These are phyloP conservation scores for Sclerotinia nivalis DNA, from an alignment of 2,329 filamentous ascomycete species.

Conservation along the genomic window DNA sequence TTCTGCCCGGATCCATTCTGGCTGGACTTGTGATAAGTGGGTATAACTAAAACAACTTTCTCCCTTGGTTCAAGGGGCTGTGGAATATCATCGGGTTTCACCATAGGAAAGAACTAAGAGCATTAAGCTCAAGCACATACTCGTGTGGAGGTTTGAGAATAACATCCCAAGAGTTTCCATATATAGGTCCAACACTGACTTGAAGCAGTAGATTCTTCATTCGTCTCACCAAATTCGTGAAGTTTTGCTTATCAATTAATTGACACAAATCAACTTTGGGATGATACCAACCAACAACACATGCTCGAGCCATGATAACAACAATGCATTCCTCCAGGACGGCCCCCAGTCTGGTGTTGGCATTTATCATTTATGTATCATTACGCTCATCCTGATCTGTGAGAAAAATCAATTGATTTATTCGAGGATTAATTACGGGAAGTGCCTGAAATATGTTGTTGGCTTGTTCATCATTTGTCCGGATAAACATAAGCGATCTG, in stretches of 20 bases:
- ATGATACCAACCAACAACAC: neutral
- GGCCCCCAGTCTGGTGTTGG: neutral
- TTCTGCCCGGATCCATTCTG: neutral
- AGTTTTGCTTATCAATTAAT: neutral
- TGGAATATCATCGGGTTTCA: neutral
- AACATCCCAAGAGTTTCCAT: neutral
- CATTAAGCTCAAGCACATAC: neutral
- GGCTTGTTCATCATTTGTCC: neutral
- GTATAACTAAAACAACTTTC: neutral
- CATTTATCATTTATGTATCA: neutral
- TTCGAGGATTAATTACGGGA: slow-evolving; percentile 7
- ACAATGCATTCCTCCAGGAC: neutral
- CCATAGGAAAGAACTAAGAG: neutral
- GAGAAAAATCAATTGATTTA: neutral
- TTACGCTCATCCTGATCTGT: neutral
- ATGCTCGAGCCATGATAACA: neutral
- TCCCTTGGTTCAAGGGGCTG: neutral
- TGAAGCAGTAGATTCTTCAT: neutral
- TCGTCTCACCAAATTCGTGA: neutral
- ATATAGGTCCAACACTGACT: neutral
- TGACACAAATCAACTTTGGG: neutral
- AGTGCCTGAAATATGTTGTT: neutral
- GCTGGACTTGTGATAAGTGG: neutral
- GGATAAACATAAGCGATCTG: slow-evolving; percentile 10
- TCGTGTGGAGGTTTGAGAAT: neutral